Percentiles rank a stretch among this genome's conserved stretches.
Evolutionary conservation across 768 basidiomycete genomes (phyloP).

Genomic region (Termitomyces sp.): DNA sequence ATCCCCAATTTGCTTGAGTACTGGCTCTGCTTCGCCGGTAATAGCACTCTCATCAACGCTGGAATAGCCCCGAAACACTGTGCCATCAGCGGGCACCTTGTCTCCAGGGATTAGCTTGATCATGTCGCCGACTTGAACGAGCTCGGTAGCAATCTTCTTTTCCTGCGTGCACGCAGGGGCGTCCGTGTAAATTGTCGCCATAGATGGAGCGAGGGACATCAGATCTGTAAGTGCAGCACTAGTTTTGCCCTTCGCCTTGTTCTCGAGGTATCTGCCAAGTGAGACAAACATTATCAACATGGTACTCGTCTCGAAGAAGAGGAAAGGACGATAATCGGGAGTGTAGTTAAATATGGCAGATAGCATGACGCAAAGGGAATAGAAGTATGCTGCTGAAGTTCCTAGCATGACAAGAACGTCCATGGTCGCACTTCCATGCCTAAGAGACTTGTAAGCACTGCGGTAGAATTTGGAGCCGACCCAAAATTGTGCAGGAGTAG

Average conservation of each 20-base stretch:
- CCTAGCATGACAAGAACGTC: conserved; percentile 96
- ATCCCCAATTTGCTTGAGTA: conserved; percentile 80
- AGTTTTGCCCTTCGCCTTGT: conserved; percentile 94
- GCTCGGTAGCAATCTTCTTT: conserved; percentile 89
- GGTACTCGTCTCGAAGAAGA: conserved; percentile 98
- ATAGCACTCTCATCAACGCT: conserved; percentile 94
- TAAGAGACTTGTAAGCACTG: conserved; percentile 86
- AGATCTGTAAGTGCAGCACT: conserved; percentile 95
- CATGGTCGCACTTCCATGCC: conserved; percentile 91
- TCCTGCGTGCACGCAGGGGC: conserved; percentile 74
- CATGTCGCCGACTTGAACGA: conserved; percentile 90
- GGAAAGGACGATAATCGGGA: conserved; percentile 69
- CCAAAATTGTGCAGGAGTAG: conserved; percentile 92
- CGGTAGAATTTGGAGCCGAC: conserved; percentile 83
- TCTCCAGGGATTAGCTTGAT: conserved; percentile 96
- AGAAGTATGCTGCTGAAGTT: conserved; percentile 90
- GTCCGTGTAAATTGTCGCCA: conserved; percentile 94
- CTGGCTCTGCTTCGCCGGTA: conserved; percentile 90
- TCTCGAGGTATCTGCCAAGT: conserved; percentile 92
- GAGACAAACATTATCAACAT: conserved; percentile 98
- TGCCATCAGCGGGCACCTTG: conserved; percentile 94
- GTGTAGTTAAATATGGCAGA: conserved; percentile 59
- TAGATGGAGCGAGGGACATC: conserved; percentile 91
- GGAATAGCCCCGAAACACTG: conserved; percentile 79
- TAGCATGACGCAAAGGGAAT: conserved; percentile 73